A percentile compares a stretch with the other conserved stretches of the same genome.
Evolutionary conservation across 2,329 filamentous ascomycete genomes (phyloP).

Genomic region (Claviceps citrina): DNA sequence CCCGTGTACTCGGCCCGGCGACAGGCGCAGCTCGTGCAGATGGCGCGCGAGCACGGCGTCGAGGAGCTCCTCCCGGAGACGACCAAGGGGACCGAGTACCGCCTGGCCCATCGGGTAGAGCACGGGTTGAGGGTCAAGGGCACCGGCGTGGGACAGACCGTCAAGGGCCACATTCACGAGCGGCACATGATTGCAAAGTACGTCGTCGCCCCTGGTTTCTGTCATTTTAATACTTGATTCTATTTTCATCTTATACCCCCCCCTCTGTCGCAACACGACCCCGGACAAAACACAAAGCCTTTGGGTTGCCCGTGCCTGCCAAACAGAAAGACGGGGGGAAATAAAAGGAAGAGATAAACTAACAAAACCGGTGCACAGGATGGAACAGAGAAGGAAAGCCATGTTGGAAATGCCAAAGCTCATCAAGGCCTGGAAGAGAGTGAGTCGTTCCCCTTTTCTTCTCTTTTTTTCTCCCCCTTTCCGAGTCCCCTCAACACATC

Average conservation of each 20-base stretch:
- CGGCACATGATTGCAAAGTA: constrained; percentile 64
- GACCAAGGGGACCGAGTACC: constrained; percentile 58
- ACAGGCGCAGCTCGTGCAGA: constrained; percentile 81
- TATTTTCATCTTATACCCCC: background rate
- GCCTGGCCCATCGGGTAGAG: constrained; percentile 57
- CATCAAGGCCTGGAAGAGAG: constrained; percentile 86
- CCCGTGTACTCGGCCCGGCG: constrained; percentile 70
- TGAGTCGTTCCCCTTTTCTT: constrained; percentile 34
- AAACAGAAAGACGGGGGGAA: background rate
- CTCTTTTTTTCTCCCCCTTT: no score
- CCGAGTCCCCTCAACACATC: no score
- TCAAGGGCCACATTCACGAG: constrained; percentile 93
- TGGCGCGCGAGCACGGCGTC: constrained; percentile 64
- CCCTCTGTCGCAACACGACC: background rate
- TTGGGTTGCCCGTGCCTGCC: background rate
- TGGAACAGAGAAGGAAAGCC: constrained; percentile 79
- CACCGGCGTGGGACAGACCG: constrained; percentile 78
- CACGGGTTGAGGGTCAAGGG: constrained; percentile 75
- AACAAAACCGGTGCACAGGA: constrained; percentile 27
- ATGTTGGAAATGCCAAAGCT: constrained; percentile 92
- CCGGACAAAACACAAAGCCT: no score
- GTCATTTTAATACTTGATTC: no score
- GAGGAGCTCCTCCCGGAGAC: constrained; percentile 67
- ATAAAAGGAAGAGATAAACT: constrained; percentile 3
- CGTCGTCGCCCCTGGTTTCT: constrained; percentile 19